Conservation (phyloP, 164 flowering plant species). For the Piper betle region DNA sequence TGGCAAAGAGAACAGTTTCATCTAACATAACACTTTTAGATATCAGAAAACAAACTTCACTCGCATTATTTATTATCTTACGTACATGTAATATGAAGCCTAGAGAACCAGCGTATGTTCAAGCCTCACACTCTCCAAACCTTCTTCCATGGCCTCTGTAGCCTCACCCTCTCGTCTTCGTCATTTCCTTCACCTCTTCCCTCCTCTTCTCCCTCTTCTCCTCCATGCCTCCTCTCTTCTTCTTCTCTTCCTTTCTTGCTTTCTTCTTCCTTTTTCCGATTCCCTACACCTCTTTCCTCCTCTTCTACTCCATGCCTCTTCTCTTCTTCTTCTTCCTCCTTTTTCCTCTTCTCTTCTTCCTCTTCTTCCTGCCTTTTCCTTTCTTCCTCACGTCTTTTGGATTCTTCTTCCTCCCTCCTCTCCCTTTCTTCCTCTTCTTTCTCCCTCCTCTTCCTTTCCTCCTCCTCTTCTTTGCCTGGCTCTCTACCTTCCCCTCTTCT, state of each 20-base stretch:
- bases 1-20: too few species aligned
- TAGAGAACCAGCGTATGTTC: not conserved
- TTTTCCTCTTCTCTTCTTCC: not conserved
- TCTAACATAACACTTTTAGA: not conserved
- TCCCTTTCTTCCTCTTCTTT: constrained; percentile 5
- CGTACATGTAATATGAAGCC: not conserved
- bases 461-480: constrained; percentile 16
- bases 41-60: too few species aligned
- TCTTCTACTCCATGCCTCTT: constrained; percentile 10
- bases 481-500: constrained; percentile 10
- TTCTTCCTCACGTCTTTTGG: not conserved
- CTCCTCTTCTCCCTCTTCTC: constrained; percentile 7
- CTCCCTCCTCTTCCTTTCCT: constrained; percentile 12
- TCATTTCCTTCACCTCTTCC: constrained; percentile 1
- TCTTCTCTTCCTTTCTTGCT: constrained; percentile 2
- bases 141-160: not conserved
- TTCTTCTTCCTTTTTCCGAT: constrained; percentile 1
- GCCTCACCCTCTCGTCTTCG: not conserved
- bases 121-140: not conserved
- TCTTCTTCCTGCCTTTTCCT: constrained; percentile 2
- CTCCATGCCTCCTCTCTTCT: constrained; percentile 1
- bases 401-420: constrained; percentile 3
- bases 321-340: constrained; percentile 1
- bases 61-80: not conserved
- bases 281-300: too few species aligned